Evolutionary conservation across 202 grass and related monocot genomes (phyloP), one percentile per base, ranked within the genome.

Genomic region (Panicum virgatum): DNA sequence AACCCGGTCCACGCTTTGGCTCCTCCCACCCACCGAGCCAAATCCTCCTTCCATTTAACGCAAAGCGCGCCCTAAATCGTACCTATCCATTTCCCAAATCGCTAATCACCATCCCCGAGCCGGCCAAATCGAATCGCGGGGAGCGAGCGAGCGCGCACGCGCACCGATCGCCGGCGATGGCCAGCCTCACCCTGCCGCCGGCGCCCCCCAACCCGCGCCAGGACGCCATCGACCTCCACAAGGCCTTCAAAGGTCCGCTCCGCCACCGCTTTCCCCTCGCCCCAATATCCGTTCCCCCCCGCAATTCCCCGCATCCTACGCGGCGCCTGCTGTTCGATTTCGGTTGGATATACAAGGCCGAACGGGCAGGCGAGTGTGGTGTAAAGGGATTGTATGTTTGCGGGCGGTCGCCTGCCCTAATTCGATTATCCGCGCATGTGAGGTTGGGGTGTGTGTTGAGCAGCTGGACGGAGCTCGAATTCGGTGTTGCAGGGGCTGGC

Each of bases 161-260:
- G 74, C 73, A 83, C 22, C 72, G 48, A 72, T 29, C 47, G 22
- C 7, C 82, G 69, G 77, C 79, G 64, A 99, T 99, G 97, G 76
- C 97, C 72, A 94, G 91, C 58, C 78, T 96, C 75, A 92, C 76
- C 81, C 3, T 96, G 54, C 93, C 93, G 36, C 93, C 97, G 71
- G 90, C 74, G 54, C 80, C 39, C 12, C 45, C 91, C 25, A 89
- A 87, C 47, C 83, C 93, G 50, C 93, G 93, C 81, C 97, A 99
- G 82, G 97, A 99, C 78, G 97, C 97, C 89, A 90, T 92, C 67
- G 97, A 99, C 72, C 97, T 99, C 57, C 83, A 99, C 91, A 99
- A 99, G 82, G 97, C 97, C 91, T 96, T 99, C 89, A 99, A 96
- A 99, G 97, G 97, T 96, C 79, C 72, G 45, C 45, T 32, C 18